Percentiles rank a stretch among this genome's conserved stretches.
Conservation (phyloP, 2,329 filamentous ascomycete species). For the Aspergillus jensenii region DNA sequence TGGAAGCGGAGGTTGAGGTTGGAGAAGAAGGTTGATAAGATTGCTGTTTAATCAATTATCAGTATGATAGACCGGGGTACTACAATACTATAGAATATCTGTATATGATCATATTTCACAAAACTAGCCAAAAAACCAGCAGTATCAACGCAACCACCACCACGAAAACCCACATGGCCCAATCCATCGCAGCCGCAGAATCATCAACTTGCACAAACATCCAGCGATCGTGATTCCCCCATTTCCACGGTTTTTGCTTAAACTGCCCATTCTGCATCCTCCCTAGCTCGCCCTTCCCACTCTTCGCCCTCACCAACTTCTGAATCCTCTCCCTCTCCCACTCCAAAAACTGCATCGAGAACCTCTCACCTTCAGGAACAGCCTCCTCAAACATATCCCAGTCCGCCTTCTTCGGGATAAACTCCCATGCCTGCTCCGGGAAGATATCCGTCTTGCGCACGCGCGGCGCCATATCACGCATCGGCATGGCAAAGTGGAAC, state of each 20-base stretch:
- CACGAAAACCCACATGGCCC: too few relatives aligned
- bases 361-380: slow-evolving; percentile 7
- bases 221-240: too few relatives aligned
- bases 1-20: slow-evolving; percentile 32
- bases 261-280: too few relatives aligned
- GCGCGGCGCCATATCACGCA: slow-evolving; percentile 15
- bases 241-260: too few relatives aligned
- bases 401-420: slow-evolving; percentile 6
- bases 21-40: slow-evolving; percentile 9
- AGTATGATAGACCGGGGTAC: not conserved
- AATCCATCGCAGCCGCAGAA: too few relatives aligned
- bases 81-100: too few relatives aligned
- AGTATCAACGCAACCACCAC: too few relatives aligned
- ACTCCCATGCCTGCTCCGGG: slow-evolving; percentile 18
- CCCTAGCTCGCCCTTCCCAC: not conserved
- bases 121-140: too few relatives aligned
- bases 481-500: slow-evolving; percentile 13
- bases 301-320: not conserved
- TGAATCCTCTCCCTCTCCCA: not conserved
- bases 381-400: slow-evolving; percentile 16
- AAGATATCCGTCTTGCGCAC: slow-evolving; percentile 21
- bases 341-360: not conserved
- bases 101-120: too few relatives aligned
- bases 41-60: not conserved
- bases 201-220: too few relatives aligned